These are phyloP conservation scores for Wickerhamomyces strasburgensis DNA, from an alignment of 805 yeast genomes.

Conservation along the genomic window DNA sequence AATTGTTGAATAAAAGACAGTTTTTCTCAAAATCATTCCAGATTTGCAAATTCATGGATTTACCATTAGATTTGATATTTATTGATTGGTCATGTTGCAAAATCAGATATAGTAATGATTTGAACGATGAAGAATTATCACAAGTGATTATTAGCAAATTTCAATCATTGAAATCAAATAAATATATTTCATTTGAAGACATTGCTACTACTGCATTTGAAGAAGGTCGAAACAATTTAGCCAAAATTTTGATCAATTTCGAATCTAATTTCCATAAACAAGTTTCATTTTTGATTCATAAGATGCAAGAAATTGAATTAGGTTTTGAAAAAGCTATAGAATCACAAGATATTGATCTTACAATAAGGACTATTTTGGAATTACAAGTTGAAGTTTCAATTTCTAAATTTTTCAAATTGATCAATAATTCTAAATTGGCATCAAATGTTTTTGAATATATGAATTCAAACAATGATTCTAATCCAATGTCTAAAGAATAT, in stretches of 20 bases:
- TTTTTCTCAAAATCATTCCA: slow-evolving; percentile 59
- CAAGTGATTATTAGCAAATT: slow-evolving; percentile 45
- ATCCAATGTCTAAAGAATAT: neutral
- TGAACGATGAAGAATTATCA: slow-evolving; percentile 57
- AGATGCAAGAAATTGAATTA: slow-evolving; percentile 64
- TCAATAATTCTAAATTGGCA: slow-evolving; percentile 45
- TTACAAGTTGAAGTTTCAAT: slow-evolving; percentile 48
- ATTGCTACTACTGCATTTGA: slow-evolving; percentile 64
- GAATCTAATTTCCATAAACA: slow-evolving; percentile 59
- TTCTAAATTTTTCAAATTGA: slow-evolving; percentile 64
- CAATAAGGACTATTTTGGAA: slow-evolving; percentile 49
- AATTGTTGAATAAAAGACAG: slow-evolving; percentile 52
- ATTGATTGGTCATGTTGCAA: slow-evolving; percentile 78
- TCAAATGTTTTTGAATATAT: slow-evolving; percentile 29
- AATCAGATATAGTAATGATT: slow-evolving; percentile 46
- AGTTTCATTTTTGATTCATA: slow-evolving; percentile 51
- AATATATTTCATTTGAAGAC: slow-evolving; percentile 49
- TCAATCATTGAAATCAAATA: slow-evolving; percentile 21
- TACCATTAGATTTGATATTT: slow-evolving; percentile 50
- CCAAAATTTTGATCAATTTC: slow-evolving; percentile 59
- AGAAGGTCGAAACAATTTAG: slow-evolving; percentile 73
- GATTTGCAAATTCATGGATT: slow-evolving; percentile 45
- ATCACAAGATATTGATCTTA: slow-evolving; percentile 40
- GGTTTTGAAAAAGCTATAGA: slow-evolving; percentile 63
- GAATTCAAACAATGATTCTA: slow-evolving; percentile 27